phyloP scores from a whole-genome alignment of 768 basidiomycete genomes.

The Pleurotus platypus region DNA sequence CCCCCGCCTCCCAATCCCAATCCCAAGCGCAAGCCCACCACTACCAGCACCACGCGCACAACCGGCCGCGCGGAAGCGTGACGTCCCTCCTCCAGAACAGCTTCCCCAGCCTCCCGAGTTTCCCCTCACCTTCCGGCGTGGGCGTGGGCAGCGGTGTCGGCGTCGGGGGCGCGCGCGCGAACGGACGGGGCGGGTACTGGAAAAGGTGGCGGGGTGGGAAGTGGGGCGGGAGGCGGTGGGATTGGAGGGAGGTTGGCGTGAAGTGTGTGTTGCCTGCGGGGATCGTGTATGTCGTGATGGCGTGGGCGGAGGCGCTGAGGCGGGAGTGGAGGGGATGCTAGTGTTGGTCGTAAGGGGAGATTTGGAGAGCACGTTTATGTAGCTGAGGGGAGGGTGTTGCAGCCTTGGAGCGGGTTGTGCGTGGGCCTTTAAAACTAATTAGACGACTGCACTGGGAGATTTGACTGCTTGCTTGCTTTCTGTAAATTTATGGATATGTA shows the following conservation, averaged over 20 bases:
- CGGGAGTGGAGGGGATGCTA: slow-evolving; percentile 37
- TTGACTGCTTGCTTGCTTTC: no score
- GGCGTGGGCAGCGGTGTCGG: slow-evolving; percentile 13
- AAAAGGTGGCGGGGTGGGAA: slow-evolving; percentile 41
- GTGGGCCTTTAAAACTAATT: no score
- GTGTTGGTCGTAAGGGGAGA: background rate
- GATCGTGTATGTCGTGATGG: slow-evolving; percentile 74
- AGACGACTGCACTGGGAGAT: no score
- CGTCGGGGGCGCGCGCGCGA: slow-evolving; percentile 5
- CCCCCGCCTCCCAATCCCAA: background rate
- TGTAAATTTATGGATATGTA: no score
- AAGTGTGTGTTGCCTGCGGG: slow-evolving; percentile 75
- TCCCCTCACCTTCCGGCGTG: slow-evolving; percentile 17
- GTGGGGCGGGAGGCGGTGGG: slow-evolving; percentile 69
- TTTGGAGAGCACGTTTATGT: no score
- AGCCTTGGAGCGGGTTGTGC: no score
- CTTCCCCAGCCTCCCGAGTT: slow-evolving; percentile 14
- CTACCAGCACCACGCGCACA: background rate
- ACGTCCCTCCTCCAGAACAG: background rate
- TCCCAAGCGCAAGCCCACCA: background rate
- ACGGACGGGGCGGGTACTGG: slow-evolving; percentile 26
- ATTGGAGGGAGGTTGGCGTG: slow-evolving; percentile 70
- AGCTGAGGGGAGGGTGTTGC: no score
- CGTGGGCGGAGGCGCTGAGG: slow-evolving; percentile 60
- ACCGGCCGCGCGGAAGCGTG: slow-evolving; percentile 4